Evolutionary conservation across 306 rosid species (phyloP).

Genomic region (Gastrolobium bilobum): DNA sequence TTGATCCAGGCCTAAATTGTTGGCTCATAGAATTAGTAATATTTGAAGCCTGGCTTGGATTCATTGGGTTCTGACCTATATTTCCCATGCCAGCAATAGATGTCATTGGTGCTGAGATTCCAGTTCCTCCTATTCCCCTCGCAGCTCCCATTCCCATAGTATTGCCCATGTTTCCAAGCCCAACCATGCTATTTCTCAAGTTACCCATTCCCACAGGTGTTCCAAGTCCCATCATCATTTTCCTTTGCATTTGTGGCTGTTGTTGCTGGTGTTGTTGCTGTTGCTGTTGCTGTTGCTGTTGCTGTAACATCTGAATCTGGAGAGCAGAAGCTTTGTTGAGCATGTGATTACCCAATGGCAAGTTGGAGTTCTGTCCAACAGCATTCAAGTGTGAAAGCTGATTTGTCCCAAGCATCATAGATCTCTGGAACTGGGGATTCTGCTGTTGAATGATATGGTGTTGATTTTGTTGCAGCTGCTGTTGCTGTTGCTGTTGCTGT

Average conservation of each 20-base stretch:
- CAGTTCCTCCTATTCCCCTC: constrained; percentile 86
- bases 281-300: constrained; percentile 69
- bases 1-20: constrained; percentile 66
- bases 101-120: constrained; percentile 82
- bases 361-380: constrained; percentile 77
- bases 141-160: constrained; percentile 76
- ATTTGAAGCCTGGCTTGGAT: constrained; percentile 67
- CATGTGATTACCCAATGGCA: constrained; percentile 77
- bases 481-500: constrained; percentile 34
- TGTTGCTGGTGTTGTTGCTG: constrained; percentile 71
- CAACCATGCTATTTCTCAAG: constrained; percentile 77
- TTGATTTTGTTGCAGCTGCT: constrained; percentile 73
- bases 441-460: constrained; percentile 75
- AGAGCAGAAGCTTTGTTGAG: constrained; percentile 69
- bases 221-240: constrained; percentile 90
- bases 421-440: constrained; percentile 81
- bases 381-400: constrained; percentile 73
- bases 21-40: constrained; percentile 66
- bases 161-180: constrained; percentile 78
- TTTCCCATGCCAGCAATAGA: constrained; percentile 85
- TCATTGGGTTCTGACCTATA: constrained; percentile 80
- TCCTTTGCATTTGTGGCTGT: constrained; percentile 81
- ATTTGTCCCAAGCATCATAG: constrained; percentile 79
- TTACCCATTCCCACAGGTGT: constrained; percentile 69
- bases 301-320: constrained; percentile 72